Evolutionary conservation across 345 rosid species (phyloP).

Genomic region (Gossypioides kirkii): DNA sequence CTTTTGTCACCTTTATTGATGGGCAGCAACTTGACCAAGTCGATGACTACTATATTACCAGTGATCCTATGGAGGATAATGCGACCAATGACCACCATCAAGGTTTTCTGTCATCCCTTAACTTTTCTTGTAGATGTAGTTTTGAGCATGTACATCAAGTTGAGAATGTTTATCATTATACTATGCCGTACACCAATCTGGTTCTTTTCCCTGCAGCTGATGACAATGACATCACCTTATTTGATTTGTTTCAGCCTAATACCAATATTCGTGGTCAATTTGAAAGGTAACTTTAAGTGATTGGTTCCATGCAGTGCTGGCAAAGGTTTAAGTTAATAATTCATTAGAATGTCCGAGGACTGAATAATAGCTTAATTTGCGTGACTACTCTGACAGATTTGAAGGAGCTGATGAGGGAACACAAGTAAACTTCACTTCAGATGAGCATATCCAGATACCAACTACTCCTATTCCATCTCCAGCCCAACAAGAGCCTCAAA

Average conservation of each 20-base stretch:
- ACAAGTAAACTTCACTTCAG: neutral
- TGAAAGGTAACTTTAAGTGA: slow-evolving; percentile 8
- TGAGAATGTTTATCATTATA: neutral
- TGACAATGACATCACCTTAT: slow-evolving; percentile 63
- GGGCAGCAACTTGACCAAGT: slow-evolving; percentile 63
- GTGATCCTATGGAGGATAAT: slow-evolving; percentile 37
- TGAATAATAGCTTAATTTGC: neutral
- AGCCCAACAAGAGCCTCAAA: neutral
- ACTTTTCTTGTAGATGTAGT: neutral
- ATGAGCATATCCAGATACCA: slow-evolving; percentile 4
- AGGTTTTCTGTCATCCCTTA: slow-evolving; percentile 41
- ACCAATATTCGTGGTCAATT: slow-evolving; percentile 21
- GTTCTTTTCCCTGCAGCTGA: slow-evolving; percentile 46
- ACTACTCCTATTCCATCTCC: slow-evolving; percentile 5
- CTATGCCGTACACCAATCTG: neutral
- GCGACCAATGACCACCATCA: slow-evolving; percentile 48
- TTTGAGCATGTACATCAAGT: neutral
- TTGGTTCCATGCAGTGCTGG: neutral
- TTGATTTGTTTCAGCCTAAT: slow-evolving; percentile 45
- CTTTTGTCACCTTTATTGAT: neutral
- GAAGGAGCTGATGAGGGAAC: slow-evolving; percentile 2
- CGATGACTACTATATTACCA: slow-evolving; percentile 37
- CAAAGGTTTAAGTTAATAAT: slow-evolving; percentile 1
- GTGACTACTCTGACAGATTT: slow-evolving; percentile 3
- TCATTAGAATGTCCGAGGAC: neutral